These are phyloP conservation scores for Ustulina deusta DNA, from an alignment of 2,329 filamentous ascomycete genomes.

Conservation along the genomic window DNA sequence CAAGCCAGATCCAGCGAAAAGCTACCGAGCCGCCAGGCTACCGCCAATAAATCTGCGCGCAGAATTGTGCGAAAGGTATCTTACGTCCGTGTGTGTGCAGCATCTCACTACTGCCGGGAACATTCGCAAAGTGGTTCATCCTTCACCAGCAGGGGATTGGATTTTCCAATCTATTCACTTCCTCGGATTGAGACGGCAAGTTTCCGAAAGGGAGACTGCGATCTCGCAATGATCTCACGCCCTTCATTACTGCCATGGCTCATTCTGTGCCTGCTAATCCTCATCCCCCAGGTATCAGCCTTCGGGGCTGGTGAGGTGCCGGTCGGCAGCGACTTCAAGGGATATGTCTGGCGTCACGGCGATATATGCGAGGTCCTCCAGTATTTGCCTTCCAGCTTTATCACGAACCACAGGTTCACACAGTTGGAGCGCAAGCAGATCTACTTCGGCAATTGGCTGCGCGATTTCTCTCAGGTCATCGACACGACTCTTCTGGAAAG, in stretches of 20 bases:
- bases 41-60: background rate
- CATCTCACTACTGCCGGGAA: constrained; percentile 8
- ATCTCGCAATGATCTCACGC: constrained; percentile 31
- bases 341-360: constrained; percentile 57
- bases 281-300: constrained; percentile 50
- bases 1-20: background rate
- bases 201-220: background rate
- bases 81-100: background rate
- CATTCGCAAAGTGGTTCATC: background rate
- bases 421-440: constrained; percentile 54
- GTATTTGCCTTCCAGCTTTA: constrained; percentile 54
- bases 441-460: constrained; percentile 60
- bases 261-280: constrained; percentile 52
- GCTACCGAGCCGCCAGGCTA: background rate
- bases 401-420: constrained; percentile 55
- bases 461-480: constrained; percentile 66
- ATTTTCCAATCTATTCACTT: background rate
- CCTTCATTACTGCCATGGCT: constrained; percentile 34
- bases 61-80: background rate
- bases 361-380: constrained; percentile 56
- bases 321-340: constrained; percentile 54
- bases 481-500: constrained; percentile 66
- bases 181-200: background rate
- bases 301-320: constrained; percentile 57
- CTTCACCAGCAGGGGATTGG: background rate